These are phyloP conservation scores for Penicillium sp. DNA, from an alignment of 2,329 filamentous ascomycete genomes.

Conservation along the genomic window DNA sequence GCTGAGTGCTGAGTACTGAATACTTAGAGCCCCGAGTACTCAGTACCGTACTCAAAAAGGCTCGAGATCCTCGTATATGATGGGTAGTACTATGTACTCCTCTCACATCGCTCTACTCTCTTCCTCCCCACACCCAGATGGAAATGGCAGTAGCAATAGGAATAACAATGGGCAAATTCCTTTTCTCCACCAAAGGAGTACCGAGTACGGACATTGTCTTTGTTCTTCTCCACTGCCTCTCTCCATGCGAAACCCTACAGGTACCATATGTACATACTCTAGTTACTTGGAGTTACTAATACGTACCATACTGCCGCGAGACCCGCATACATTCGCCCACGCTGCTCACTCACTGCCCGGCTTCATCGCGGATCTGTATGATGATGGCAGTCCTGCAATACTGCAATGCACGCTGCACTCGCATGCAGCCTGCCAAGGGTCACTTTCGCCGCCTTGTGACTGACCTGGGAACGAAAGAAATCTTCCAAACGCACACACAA, in stretches of 20 bases:
- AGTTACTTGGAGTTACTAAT: no score
- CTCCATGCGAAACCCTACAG: not conserved
- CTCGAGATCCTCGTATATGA: not conserved
- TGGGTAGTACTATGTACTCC: not conserved
- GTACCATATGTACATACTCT: no score
- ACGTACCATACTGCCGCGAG: not conserved
- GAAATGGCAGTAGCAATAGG: no score
- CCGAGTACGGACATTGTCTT: not conserved
- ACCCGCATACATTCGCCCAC: not conserved
- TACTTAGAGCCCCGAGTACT: no score
- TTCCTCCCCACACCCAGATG: not conserved
- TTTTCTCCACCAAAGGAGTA: no score
- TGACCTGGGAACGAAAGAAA: conserved; percentile 5
- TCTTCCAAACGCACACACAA: no score
- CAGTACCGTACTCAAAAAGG: no score
- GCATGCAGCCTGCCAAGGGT: conserved; percentile 21
- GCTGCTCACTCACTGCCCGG: not conserved
- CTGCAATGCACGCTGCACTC: conserved; percentile 16
- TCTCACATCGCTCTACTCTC: no score
- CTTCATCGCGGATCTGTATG: conserved; percentile 3
- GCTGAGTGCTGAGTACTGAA: no score
- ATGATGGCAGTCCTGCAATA: conserved; percentile 10
- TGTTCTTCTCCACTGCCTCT: not conserved
- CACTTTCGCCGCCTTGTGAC: conserved; percentile 1
- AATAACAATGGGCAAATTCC: no score